A percentile compares a stretch with the other conserved stretches of the same genome.
These are phyloP conservation scores for Dothideomycetidae sp. DNA, from an alignment of 2,329 filamentous ascomycete genomes.

Conservation along the genomic window DNA sequence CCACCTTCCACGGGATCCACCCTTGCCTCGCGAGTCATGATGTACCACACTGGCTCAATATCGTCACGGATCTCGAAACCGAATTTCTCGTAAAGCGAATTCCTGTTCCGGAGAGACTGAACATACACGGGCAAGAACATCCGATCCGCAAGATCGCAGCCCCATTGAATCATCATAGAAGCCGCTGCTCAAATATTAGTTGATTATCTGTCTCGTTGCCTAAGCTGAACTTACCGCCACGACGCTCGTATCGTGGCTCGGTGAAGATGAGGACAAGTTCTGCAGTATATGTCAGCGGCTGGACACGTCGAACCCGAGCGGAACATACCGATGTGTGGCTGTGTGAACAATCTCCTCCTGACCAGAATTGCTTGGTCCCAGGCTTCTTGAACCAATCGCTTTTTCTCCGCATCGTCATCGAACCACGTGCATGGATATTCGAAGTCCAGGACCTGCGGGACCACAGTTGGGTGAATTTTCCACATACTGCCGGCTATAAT, in stretches of 20 bases:
- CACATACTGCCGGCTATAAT: slow-evolving; percentile 21
- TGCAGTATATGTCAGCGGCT: slow-evolving; percentile 7
- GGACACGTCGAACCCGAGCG: background rate
- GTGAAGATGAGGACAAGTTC: slow-evolving; percentile 25
- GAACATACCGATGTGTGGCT: slow-evolving; percentile 14
- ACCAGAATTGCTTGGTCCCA: slow-evolving; percentile 9
- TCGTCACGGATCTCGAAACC: slow-evolving; percentile 15
- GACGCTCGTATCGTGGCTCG: slow-evolving; percentile 23
- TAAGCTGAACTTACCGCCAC: slow-evolving; percentile 19
- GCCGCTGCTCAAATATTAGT: slow-evolving; percentile 15
- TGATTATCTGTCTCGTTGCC: background rate
- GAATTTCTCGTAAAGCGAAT: slow-evolving; percentile 16
- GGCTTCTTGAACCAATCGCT: slow-evolving; percentile 3
- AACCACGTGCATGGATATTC: slow-evolving; percentile 9
- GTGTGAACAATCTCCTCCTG: slow-evolving; percentile 9
- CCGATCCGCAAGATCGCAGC: slow-evolving; percentile 21
- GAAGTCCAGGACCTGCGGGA: slow-evolving; percentile 10
- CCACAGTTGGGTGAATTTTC: slow-evolving; percentile 16
- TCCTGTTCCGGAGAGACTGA: slow-evolving; percentile 17
- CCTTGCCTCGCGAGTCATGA: background rate
- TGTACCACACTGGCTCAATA: background rate
- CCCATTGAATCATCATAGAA: slow-evolving; percentile 26
- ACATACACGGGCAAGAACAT: slow-evolving; percentile 21
- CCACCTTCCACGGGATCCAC: background rate
- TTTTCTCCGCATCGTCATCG: slow-evolving; percentile 9